These are phyloP conservation scores for Eimeria zaria DNA, from an alignment of 169 alveolate species.

Conservation along the genomic window DNA sequence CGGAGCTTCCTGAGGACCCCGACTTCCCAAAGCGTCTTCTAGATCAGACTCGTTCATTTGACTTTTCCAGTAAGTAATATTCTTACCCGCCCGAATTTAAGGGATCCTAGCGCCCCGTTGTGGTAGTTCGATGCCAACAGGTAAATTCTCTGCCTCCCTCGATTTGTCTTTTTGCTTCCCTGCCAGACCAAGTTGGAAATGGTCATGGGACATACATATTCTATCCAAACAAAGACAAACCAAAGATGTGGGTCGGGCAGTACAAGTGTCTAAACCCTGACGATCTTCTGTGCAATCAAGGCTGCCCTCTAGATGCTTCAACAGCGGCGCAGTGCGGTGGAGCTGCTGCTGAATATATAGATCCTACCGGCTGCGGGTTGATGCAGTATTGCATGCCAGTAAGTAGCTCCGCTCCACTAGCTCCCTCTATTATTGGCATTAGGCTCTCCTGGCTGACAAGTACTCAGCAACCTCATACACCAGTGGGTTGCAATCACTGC, in stretches of 20 bases:
- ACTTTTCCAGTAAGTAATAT: slow-evolving; percentile 83
- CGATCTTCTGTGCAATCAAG: slow-evolving; percentile 84
- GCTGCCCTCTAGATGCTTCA: slow-evolving; percentile 43
- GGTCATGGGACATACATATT: slow-evolving; percentile 88
- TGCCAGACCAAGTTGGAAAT: slow-evolving; percentile 20
- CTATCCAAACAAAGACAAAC: slow-evolving; percentile 88
- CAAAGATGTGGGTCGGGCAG: slow-evolving; percentile 90
- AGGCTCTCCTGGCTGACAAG: neutral
- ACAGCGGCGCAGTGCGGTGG: slow-evolving; percentile 36
- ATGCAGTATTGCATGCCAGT: slow-evolving; percentile 75
- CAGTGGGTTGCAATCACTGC: neutral
- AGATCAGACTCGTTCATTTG: slow-evolving; percentile 85
- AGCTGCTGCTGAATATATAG: slow-evolving; percentile 51
- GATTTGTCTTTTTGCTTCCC: neutral
- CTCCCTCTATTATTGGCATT: neutral
- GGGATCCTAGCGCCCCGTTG: neutral
- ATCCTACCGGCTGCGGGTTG: slow-evolving; percentile 40
- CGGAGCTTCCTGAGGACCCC: slow-evolving; percentile 89
- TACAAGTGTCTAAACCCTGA: slow-evolving; percentile 89
- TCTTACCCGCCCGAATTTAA: neutral
- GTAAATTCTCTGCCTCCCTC: neutral
- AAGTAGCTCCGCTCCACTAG: neutral
- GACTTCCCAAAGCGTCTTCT: slow-evolving; percentile 88
- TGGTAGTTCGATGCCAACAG: neutral
- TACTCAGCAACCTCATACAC: neutral